Evolutionary conservation across 169 alveolate species (phyloP).

Genomic region (Cryptosporidium meleagridis): DNA sequence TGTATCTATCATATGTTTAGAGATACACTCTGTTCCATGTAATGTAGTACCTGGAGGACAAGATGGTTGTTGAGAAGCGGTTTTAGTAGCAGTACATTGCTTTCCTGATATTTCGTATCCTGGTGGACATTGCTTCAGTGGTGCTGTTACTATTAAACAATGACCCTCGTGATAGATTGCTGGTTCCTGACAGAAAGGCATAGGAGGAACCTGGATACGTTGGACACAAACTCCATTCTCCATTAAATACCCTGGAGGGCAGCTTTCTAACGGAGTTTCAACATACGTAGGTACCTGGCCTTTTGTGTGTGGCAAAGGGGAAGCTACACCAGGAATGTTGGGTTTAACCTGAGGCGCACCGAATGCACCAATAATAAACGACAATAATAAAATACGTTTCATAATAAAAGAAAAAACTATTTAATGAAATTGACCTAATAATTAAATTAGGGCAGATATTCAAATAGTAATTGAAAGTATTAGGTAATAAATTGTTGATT

Average conservation of each 20-base stretch:
- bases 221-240: conserved; percentile 75
- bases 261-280: conserved; percentile 72
- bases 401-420: conserved; percentile 13
- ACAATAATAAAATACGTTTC: conserved; percentile 33
- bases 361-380: conserved; percentile 36
- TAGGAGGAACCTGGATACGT: conserved; percentile 62
- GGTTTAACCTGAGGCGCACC: conserved; percentile 73
- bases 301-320: conserved; percentile 72
- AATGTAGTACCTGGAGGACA: conserved; percentile 73
- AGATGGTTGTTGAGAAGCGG: conserved; percentile 73
- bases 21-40: conserved; percentile 62
- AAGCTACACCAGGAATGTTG: conserved; percentile 69
- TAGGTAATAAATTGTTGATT: not conserved
- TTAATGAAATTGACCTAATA: conserved; percentile 27
- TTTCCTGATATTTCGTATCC: conserved; percentile 73
- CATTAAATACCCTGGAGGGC: conserved; percentile 74
- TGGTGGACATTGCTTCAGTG: conserved; percentile 73
- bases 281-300: conserved; percentile 75
- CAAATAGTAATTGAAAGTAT: conserved; percentile 16
- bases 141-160: conserved; percentile 63
- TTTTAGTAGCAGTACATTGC: conserved; percentile 68
- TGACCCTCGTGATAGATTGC: conserved; percentile 72
- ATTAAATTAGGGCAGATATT: conserved; percentile 47
- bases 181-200: conserved; percentile 73
- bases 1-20: conserved; percentile 67